phyloP scores from a whole-genome alignment of 1,284 basidiomycete genomes.

The Moesziomyces antarcticus region DNA sequence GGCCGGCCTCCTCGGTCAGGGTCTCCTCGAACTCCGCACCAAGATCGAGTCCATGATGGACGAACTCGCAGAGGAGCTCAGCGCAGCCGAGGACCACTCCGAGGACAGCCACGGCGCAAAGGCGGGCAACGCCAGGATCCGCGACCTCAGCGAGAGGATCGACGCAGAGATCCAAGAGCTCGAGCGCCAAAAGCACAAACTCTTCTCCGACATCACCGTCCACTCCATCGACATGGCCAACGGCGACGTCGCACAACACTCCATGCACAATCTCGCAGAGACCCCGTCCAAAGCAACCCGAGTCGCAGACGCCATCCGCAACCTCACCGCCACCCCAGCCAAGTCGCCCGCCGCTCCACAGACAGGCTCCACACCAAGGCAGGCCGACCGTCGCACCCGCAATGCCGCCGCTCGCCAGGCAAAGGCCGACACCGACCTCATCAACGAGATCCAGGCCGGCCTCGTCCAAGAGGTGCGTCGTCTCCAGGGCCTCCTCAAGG shows the following conservation, averaged over 20 bases:
- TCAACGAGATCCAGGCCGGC: constrained; percentile 61
- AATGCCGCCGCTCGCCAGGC: constrained; percentile 56
- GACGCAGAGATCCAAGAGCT: constrained; percentile 56
- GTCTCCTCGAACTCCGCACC: constrained; percentile 53
- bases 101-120: constrained; percentile 20
- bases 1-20: constrained; percentile 60
- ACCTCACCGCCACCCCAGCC: constrained; percentile 41
- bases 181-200: constrained; percentile 44
- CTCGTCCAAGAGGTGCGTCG: constrained; percentile 57
- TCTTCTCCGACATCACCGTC: constrained; percentile 41
- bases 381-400: constrained; percentile 52
- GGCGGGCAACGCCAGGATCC: constrained; percentile 21
- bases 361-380: constrained; percentile 39
- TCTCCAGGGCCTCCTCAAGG: constrained; percentile 54
- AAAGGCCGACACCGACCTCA: constrained; percentile 54
- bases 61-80: constrained; percentile 54
- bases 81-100: constrained; percentile 34
- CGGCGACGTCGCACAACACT: constrained; percentile 21
- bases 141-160: constrained; percentile 43
- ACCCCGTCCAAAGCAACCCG: constrained; percentile 45
- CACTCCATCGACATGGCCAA: constrained; percentile 30
- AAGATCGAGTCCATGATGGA: constrained; percentile 60
- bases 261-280: constrained; percentile 21
- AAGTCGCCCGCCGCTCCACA: constrained; percentile 34
- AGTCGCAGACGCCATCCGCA: constrained; percentile 40